Evolutionary conservation across 441 rosid genomes (phyloP).

Genomic region (Populus hybrid): DNA sequence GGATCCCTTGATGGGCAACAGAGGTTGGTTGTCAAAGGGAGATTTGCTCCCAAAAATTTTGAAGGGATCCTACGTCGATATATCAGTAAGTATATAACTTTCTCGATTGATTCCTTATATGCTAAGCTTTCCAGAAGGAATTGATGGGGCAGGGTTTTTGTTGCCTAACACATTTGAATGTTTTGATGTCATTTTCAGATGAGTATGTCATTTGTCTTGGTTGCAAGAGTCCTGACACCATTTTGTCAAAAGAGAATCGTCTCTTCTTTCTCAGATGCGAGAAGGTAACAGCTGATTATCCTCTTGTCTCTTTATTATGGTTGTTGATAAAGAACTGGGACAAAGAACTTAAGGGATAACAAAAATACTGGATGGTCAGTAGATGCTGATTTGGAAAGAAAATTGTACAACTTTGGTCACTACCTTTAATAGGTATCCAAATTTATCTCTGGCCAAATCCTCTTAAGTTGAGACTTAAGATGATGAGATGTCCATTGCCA

Average conservation of each 20-base stretch:
- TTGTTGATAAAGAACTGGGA: not conserved
- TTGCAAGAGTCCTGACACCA: conserved; percentile 84
- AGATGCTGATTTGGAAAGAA: not conserved
- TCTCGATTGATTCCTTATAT: not conserved
- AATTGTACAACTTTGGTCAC: not conserved
- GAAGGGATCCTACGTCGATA: conserved; percentile 68
- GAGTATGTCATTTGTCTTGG: conserved; percentile 78
- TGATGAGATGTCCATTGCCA: not conserved
- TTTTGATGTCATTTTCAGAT: conserved; percentile 35
- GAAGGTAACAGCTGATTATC: conserved; percentile 42
- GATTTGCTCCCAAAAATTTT: conserved; percentile 67
- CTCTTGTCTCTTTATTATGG: not conserved
- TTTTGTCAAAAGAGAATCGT: conserved; percentile 67
- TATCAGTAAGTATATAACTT: conserved; percentile 43
- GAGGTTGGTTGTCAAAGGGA: conserved; percentile 71
- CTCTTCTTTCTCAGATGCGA: conserved; percentile 77
- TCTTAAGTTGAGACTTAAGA: not conserved
- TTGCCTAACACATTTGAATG: not conserved
- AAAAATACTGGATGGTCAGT: not conserved
- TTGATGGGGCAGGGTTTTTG: not conserved
- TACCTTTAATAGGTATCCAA: not conserved
- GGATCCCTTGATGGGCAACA: conserved; percentile 73
- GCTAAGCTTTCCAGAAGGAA: not conserved
- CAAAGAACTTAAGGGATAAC: not conserved
- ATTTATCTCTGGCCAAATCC: not conserved